Conservation (phyloP, 345 rosid species). For the Eucalyptus virginea region DNA sequence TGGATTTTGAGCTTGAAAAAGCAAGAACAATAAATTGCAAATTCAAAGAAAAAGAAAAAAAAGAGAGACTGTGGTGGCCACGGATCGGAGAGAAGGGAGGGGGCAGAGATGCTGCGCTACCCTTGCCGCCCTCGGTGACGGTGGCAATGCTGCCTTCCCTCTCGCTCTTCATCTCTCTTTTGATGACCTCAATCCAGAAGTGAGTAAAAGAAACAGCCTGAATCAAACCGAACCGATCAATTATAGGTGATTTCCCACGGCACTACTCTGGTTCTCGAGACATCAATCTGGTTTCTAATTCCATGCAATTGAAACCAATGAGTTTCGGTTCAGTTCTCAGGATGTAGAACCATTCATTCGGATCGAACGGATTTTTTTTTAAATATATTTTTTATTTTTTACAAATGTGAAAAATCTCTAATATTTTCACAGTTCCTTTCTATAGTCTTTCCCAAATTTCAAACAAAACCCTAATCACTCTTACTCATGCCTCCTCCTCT, state of each 20-base stretch:
- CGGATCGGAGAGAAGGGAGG: neutral
- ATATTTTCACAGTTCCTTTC: too few species aligned
- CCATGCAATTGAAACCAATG: too few species aligned
- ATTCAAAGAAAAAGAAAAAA: fast-evolving
- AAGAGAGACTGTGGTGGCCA: fast-evolving
- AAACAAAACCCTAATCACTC: too few species aligned
- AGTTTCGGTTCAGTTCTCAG: fast-evolving
- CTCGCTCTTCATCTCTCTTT: neutral
- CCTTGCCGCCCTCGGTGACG: neutral
- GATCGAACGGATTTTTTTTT: fast-evolving
- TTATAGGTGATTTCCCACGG: fast-evolving
- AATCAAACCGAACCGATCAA: fast-evolving
- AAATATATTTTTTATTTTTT: fast-evolving
- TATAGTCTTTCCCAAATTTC: too few species aligned
- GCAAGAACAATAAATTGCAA: neutral
- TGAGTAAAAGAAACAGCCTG: fast-evolving
- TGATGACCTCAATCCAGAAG: fast-evolving
- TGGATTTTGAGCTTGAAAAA: neutral
- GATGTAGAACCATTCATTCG: fast-evolving
- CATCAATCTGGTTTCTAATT: fast-evolving
- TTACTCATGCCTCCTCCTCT: too few species aligned
- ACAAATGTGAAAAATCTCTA: too few species aligned
- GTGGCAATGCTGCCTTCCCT: neutral
- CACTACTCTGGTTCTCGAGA: fast-evolving
- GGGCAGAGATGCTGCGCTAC: neutral